A percentile compares a stretch with the other conserved stretches of the same genome.
Conservation (phyloP, 768 basidiomycete genomes). For the Tephrocybe sp. region DNA sequence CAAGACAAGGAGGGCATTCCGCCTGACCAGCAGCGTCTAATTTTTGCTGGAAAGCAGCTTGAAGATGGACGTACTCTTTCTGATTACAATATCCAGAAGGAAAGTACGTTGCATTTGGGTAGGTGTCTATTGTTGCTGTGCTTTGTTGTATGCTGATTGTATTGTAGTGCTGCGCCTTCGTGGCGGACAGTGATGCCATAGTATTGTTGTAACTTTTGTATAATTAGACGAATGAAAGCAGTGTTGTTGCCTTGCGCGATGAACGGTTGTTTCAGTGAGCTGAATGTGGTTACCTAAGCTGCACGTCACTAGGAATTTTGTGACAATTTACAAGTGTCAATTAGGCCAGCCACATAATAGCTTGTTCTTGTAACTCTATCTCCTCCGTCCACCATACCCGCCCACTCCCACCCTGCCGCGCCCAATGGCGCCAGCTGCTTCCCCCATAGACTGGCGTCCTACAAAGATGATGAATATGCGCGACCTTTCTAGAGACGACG, state of each 20-base stretch:
- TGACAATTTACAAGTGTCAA: constrained; percentile 15
- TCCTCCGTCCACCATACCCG: constrained; percentile 19
- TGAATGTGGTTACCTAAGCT: constrained; percentile 20
- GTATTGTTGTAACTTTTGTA: constrained; percentile 1
- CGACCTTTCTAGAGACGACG: constrained; percentile 88
- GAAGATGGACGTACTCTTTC: constrained; percentile 21
- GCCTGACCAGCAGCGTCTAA: constrained; percentile 19
- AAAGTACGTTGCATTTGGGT: constrained; percentile 27
- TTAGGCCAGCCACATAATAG: constrained; percentile 5
- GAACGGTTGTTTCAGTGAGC: constrained; percentile 11
- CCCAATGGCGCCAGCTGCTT: constrained; percentile 28
- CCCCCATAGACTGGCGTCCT: constrained; percentile 61
- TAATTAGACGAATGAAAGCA: not conserved
- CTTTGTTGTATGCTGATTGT: constrained; percentile 13
- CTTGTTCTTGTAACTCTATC: constrained; percentile 5
- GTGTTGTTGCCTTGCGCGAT: constrained; percentile 12
- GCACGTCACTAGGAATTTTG: constrained; percentile 17
- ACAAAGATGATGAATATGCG: constrained; percentile 90
- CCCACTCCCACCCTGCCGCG: constrained; percentile 18
- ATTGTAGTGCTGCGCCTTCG: constrained; percentile 38
- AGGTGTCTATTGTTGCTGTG: constrained; percentile 11
- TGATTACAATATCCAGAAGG: constrained; percentile 22
- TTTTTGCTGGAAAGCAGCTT: constrained; percentile 21
- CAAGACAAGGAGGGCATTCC: constrained; percentile 22
- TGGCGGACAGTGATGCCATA: constrained; percentile 28